phyloP scores from a whole-genome alignment of 1,284 basidiomycete genomes.

The Exobasidium cylindrosporum region DNA sequence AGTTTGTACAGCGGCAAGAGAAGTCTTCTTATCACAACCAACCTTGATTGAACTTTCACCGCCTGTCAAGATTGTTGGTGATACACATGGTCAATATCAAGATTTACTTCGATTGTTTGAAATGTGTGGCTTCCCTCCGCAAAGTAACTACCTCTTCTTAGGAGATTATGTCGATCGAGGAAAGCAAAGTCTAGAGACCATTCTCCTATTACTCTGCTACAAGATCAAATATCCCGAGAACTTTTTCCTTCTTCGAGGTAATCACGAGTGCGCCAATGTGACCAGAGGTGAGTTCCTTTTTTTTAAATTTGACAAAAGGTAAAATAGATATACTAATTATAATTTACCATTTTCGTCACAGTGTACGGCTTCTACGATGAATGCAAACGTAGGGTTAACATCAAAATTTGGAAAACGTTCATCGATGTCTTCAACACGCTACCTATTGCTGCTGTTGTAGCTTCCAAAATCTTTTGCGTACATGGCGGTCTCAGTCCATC shows the following conservation, averaged over 20 bases:
- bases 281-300: slow-evolving; percentile 66
- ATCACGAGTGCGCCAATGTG: slow-evolving; percentile 91
- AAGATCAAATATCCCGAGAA: slow-evolving; percentile 99
- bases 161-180: slow-evolving; percentile 94
- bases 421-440: slow-evolving; percentile 99
- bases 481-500: slow-evolving; percentile 98
- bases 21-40: slow-evolving; percentile 93
- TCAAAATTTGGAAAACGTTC: slow-evolving; percentile 98
- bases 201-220: slow-evolving; percentile 78
- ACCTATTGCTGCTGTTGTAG: slow-evolving; percentile 96
- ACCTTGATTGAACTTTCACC: slow-evolving; percentile 96
- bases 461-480: slow-evolving; percentile 99
- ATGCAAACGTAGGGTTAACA: slow-evolving; percentile 96
- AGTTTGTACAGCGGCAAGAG: slow-evolving; percentile 92
- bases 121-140: slow-evolving; percentile 90
- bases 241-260: slow-evolving; percentile 90
- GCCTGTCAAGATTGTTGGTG: slow-evolving; percentile 90
- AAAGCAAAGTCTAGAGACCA: slow-evolving; percentile 90
- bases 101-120: slow-evolving; percentile 89
- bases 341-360: neutral
- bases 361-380: slow-evolving; percentile 97
- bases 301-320: too few relatives aligned
- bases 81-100: slow-evolving; percentile 94
- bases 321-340: neutral
- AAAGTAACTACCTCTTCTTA: slow-evolving; percentile 93